phyloP scores from a whole-genome alignment of 768 basidiomycete species.

The Boletus reticuloceps region DNA sequence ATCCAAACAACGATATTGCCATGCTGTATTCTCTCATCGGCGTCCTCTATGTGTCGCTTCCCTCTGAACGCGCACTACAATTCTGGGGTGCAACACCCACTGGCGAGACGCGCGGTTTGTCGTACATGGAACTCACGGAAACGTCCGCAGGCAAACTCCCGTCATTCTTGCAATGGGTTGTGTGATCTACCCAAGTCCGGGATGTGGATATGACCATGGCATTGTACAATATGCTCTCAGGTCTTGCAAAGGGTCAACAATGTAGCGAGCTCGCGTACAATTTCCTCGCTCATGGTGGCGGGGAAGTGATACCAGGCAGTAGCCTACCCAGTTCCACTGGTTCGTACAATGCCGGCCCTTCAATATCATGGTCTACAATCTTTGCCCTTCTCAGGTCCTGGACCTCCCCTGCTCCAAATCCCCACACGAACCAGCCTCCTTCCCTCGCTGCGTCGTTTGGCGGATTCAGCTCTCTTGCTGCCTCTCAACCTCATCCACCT shows the following conservation, averaged over 20 bases:
- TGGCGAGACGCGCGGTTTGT: constrained; percentile 37
- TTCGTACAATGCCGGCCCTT: constrained; percentile 46
- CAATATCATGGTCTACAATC: constrained; percentile 76
- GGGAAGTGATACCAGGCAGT: constrained; percentile 64
- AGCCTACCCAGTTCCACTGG: constrained; percentile 38
- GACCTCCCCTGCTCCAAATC: constrained; percentile 51
- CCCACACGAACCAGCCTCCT: constrained; percentile 44
- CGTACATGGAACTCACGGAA: constrained; percentile 61
- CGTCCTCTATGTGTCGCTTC: constrained; percentile 69
- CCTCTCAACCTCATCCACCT: constrained; percentile 27
- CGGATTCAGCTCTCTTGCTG: constrained; percentile 29
- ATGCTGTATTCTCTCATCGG: constrained; percentile 82
- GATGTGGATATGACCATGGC: constrained; percentile 74
- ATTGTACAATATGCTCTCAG: constrained; percentile 85
- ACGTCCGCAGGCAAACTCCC: constrained; percentile 61
- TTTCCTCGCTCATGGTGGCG: constrained; percentile 77
- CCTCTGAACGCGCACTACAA: constrained; percentile 74
- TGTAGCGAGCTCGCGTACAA: constrained; percentile 88
- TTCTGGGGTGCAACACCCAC: constrained; percentile 76
- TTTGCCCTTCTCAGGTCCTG: constrained; percentile 77
- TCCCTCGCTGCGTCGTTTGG: constrained; percentile 32
- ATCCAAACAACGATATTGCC: constrained; percentile 75
- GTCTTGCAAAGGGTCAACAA: constrained; percentile 78
- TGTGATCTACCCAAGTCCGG: constrained; percentile 77
- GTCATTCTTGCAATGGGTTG: constrained; percentile 86